Evolutionary conservation across 2,329 filamentous ascomycete species (phyloP), one percentile per base, ranked within the genome.

Genomic region (Byssothecium circinans): DNA sequence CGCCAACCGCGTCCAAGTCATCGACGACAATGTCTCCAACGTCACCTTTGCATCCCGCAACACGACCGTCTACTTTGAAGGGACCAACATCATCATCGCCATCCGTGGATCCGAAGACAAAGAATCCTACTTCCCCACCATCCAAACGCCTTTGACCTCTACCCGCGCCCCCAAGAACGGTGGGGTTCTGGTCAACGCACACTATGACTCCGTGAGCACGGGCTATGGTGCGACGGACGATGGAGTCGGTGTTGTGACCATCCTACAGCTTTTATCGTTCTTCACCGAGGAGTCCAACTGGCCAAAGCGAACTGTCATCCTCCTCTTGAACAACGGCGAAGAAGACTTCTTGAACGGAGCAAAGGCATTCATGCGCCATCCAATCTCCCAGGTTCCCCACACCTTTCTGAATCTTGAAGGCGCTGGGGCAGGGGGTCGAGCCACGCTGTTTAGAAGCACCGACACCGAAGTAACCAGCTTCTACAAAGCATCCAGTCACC

Each of bases 381-480:
- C 91, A 0, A 78, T 96, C 53, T 84, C 89, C 10, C 83, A 83
- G 43, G 88, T 95, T 47, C 82, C 89, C 8, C 88, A 91, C 64
- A 90, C 89, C 0, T 97, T 99, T 65, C 76, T 97, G 56, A 99
- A 99, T 60, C 82, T 99, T 14, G 94, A 99, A 71, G 94, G 94
- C 11, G 92, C 92, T 33, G 94, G 92, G 41, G 92, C 92, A 11
- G 94, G 94, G 10, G 91, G 92, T 1, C 82, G 90, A 49, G 91
- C 92, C 3, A 87, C 87, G 10, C 76, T 97, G 2, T 97, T 99
- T 74, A 83, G 94, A 49, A 87, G 86, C 43, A 92, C 91, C 0
- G 94, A 97, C 69, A 82, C 86, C 2, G 87, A 96, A 70, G 86
- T 95, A 19, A 92, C 91, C 0, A 81, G 81, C 50, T 87, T 88